Evolutionary conservation across 2,329 filamentous ascomycete genomes (phyloP).

Genomic region (Trichophyton simii): DNA sequence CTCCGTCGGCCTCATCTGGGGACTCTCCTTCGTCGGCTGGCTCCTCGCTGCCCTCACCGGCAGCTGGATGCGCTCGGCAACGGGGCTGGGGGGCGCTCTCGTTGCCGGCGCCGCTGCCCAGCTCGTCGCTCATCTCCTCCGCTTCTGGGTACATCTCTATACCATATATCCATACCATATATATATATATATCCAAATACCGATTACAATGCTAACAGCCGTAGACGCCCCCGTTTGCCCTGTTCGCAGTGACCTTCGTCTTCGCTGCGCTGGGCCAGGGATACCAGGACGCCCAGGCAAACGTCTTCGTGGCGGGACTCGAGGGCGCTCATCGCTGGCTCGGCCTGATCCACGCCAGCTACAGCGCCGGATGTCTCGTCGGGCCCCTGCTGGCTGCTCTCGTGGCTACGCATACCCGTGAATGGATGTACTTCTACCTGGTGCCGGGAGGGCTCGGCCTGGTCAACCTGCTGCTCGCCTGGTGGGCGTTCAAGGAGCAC

Average conservation of each 20-base stretch:
- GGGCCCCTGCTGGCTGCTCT: conserved; percentile 44
- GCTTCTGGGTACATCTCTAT: conserved; percentile 36
- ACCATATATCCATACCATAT: neutral
- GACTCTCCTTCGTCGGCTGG: conserved; percentile 48
- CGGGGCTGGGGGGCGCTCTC: conserved; percentile 47
- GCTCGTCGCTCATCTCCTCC: conserved; percentile 40
- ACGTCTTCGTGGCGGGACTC: conserved; percentile 46
- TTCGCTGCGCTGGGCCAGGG: conserved; percentile 48
- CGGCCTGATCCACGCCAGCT: conserved; percentile 53
- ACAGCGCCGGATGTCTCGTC: conserved; percentile 43
- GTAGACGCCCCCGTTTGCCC: conserved; percentile 38
- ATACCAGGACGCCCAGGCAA: conserved; percentile 51
- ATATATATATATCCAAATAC: neutral
- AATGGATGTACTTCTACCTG: conserved; percentile 47
- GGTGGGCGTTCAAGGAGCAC: conserved; percentile 39
- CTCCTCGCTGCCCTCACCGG: conserved; percentile 46
- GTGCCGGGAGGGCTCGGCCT: conserved; percentile 43
- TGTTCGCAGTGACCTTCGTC: conserved; percentile 48
- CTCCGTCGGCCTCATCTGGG: conserved; percentile 41
- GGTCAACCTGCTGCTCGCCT: conserved; percentile 38
- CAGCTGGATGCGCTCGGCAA: conserved; percentile 39
- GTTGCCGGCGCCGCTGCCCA: conserved; percentile 45
- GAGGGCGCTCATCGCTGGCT: conserved; percentile 47
- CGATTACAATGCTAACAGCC: neutral
- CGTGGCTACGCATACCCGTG: conserved; percentile 34